Conservation (phyloP, 1,139 yeast species). For the Kodamaea ohmeri region DNA sequence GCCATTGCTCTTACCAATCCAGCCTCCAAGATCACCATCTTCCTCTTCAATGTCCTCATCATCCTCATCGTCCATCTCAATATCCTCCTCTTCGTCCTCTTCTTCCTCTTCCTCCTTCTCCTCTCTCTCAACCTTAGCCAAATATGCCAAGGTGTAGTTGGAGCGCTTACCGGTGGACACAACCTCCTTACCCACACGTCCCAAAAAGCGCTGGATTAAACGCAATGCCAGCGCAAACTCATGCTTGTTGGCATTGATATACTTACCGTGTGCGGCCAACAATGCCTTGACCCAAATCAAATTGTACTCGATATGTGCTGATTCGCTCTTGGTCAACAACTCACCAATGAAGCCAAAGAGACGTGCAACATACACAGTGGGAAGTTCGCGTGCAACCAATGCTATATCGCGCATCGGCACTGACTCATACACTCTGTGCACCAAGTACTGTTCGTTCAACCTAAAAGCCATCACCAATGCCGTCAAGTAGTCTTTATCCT, state of each 20-base stretch:
- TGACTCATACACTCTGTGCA: slow-evolving; percentile 70
- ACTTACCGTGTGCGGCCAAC: slow-evolving; percentile 72
- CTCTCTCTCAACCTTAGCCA: slow-evolving; percentile 22
- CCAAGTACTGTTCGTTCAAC: slow-evolving; percentile 74
- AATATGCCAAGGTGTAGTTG: slow-evolving; percentile 49
- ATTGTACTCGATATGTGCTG: slow-evolving; percentile 83
- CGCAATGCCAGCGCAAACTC: slow-evolving; percentile 67
- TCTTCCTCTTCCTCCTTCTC: slow-evolving; percentile 17
- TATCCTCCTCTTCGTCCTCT: slow-evolving; percentile 1
- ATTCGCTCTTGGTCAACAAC: slow-evolving; percentile 53
- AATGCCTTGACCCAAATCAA: slow-evolving; percentile 75
- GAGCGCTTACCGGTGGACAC: slow-evolving; percentile 55
- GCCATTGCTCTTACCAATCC: slow-evolving; percentile 8
- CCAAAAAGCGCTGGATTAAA: slow-evolving; percentile 71
- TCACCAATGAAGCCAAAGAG: slow-evolving; percentile 71
- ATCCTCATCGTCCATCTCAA: slow-evolving; percentile 10
- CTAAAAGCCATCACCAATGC: slow-evolving; percentile 94
- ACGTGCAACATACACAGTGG: slow-evolving; percentile 70
- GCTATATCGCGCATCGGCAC: slow-evolving; percentile 75
- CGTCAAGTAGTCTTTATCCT: slow-evolving; percentile 68
- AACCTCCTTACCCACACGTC: slow-evolving; percentile 72
- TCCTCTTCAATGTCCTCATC: slow-evolving; percentile 17
- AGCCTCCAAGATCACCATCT: slow-evolving; percentile 15
- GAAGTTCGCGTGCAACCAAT: slow-evolving; percentile 64
- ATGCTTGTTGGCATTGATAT: slow-evolving; percentile 60